Evolutionary conservation across 2,329 filamentous ascomycete species (phyloP), one percentile per base, ranked within the genome.

Genomic region (Penicillium capsulatum): DNA sequence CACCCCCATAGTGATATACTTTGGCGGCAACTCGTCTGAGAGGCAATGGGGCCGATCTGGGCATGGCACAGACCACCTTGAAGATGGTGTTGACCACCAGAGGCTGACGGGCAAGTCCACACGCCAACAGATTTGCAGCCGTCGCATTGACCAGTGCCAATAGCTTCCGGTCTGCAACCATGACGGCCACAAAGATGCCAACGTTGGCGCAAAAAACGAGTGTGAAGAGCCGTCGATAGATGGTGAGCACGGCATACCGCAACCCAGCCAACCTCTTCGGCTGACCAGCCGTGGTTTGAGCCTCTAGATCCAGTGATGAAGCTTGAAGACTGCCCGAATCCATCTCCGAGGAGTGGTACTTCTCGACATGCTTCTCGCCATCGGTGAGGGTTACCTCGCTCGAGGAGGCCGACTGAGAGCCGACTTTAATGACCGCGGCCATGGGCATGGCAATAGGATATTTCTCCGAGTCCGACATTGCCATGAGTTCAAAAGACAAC

Each of bases 1-100:
- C 59, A 15, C 74, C 74, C n/a, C 74, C 74, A 38, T 74, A 69
- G 44, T 76, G 72, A 52, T 75, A 76, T 4, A 75, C 64, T 40
- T 75, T 75, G 7, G 71, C 72, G 8, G 64, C 64, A 27, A 70
- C 55, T 7, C 67, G 60, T 19, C 74, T 70, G 34, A 73, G 48
- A 26, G 65, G 53, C 20, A 75, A 58, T 2, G 74, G 73, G 16
- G 67, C 62, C 20, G 60, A 68, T 34, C 60, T 58, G n/a, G 71
- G 71, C 33, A 70, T 64, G 13, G 64, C 66, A 42, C 65, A 65
- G 37, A 72, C 70, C 8, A 67, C 44, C 35, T 59, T 52, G 53
- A 75, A 76, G 31, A 76, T 64, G 11, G 61, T 52, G 55, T 77
- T 77, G 56, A 77, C 69, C n/a, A 76, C 62, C 33, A 75, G 59